Evolutionary conservation across 2,329 filamentous ascomycete genomes (phyloP).

Genomic region (Phyllosticta capitalensis): DNA sequence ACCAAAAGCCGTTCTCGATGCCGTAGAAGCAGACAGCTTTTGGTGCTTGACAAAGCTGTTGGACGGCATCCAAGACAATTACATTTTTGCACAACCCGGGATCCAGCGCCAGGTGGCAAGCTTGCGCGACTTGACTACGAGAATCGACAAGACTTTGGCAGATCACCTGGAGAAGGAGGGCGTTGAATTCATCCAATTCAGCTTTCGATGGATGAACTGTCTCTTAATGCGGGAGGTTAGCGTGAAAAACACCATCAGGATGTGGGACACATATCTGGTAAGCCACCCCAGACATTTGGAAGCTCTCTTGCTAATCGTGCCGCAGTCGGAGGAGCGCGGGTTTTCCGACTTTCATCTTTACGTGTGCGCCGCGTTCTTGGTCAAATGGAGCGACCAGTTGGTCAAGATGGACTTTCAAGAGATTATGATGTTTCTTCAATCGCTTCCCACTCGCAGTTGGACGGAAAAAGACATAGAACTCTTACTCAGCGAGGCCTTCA

Average conservation of each 20-base stretch:
- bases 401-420: constrained; percentile 98
- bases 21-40: constrained; percentile 94
- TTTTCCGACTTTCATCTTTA: constrained; percentile 98
- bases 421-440: constrained; percentile 98
- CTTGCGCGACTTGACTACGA: constrained; percentile 76
- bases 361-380: constrained; percentile 92
- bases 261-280: constrained; percentile 99
- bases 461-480: constrained; percentile 98
- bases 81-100: constrained; percentile 93
- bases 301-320: not conserved
- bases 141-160: constrained; percentile 76
- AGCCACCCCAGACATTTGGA: constrained; percentile 21
- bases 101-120: constrained; percentile 90
- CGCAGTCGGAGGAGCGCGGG: constrained; percentile 89
- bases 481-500: constrained; percentile 89
- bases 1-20: constrained; percentile 81
- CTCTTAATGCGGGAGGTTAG: constrained; percentile 95
- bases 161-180: constrained; percentile 85
- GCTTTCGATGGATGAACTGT: constrained; percentile 99
- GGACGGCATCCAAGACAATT: constrained; percentile 99
- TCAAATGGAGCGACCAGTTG: constrained; percentile 95
- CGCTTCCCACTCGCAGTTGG: constrained; percentile 85
- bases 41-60: constrained; percentile 97
- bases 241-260: constrained; percentile 90
- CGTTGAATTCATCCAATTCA: constrained; percentile 98